Percentiles rank a stretch among this genome's conserved stretches.
Evolutionary conservation across 1,284 basidiomycete species (phyloP).

Genomic region (Schizophyllum amplum): DNA sequence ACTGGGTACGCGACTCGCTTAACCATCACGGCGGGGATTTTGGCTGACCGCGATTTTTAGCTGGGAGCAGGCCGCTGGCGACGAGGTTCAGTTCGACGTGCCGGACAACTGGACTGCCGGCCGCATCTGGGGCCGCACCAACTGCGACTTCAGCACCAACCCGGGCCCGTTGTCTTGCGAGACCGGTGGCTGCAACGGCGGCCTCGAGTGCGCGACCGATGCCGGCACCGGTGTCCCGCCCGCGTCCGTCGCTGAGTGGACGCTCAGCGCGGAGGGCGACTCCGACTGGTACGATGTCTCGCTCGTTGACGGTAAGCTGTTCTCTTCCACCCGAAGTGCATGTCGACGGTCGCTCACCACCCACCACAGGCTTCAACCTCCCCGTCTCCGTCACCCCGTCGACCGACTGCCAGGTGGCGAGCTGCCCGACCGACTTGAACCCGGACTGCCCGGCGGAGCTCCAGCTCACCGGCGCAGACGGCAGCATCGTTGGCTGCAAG

Average conservation of each 20-base stretch:
- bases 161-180: slow-evolving; percentile 1
- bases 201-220: not conserved
- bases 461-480: slow-evolving; percentile 25
- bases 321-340: not conserved
- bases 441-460: slow-evolving; percentile 28
- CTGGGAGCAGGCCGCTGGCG: slow-evolving; percentile 3
- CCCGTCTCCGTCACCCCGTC: slow-evolving; percentile 32
- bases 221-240: slow-evolving; percentile 9
- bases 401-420: slow-evolving; percentile 25
- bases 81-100: not conserved
- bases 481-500: slow-evolving; percentile 35
- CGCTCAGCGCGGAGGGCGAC: slow-evolving; percentile 8
- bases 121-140: slow-evolving; percentile 2
- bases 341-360: slow-evolving; percentile 9
- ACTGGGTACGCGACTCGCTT: slow-evolving; percentile 4
- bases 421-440: slow-evolving; percentile 31
- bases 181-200: slow-evolving; percentile 7
- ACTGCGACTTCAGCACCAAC: slow-evolving; percentile 8
- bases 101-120: slow-evolving; percentile 7
- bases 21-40: not conserved
- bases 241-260: slow-evolving; percentile 13
- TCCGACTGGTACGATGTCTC: slow-evolving; percentile 19
- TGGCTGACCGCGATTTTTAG: slow-evolving; percentile 6
- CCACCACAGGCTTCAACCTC: slow-evolving; percentile 32
- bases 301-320: not conserved